Percentiles rank a stretch among this genome's conserved stretches.
These are phyloP conservation scores for Cnidoscolus chayamansa DNA, from an alignment of 441 rosid species.

Conservation along the genomic window DNA sequence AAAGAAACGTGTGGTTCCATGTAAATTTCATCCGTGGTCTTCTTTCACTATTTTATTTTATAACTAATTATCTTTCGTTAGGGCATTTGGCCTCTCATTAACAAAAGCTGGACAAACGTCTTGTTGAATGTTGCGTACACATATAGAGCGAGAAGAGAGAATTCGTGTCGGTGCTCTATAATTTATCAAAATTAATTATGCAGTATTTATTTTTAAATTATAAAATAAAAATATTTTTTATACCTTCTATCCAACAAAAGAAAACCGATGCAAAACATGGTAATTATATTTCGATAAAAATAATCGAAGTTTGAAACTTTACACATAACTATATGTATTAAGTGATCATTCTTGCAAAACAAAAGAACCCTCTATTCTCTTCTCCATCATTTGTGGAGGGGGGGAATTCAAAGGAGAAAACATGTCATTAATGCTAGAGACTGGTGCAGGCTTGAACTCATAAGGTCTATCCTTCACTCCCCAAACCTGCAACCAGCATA, in stretches of 20 bases:
- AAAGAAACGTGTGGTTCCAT: too few species aligned
- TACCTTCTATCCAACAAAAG: background rate
- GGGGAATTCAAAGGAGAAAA: slow-evolving; percentile 60
- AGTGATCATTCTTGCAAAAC: slow-evolving; percentile 56
- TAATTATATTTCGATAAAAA: background rate
- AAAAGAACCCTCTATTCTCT: slow-evolving; percentile 76
- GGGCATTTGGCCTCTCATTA: too few species aligned
- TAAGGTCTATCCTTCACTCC: slow-evolving; percentile 74
- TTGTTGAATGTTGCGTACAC: too few species aligned
- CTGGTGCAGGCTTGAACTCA: slow-evolving; percentile 87
- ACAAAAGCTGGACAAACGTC: too few species aligned
- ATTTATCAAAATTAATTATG: too few species aligned
- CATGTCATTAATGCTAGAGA: slow-evolving; percentile 48
- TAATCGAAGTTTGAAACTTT: slow-evolving; percentile 11
- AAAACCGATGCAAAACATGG: background rate
- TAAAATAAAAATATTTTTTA: too few species aligned
- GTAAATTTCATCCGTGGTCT: too few species aligned
- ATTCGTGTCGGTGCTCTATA: too few species aligned
- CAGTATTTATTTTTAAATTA: too few species aligned
- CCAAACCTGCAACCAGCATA: slow-evolving; percentile 60
- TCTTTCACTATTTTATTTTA: too few species aligned
- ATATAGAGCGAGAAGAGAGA: too few species aligned
- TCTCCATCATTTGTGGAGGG: slow-evolving; percentile 48
- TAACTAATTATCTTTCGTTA: too few species aligned
- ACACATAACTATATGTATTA: slow-evolving; percentile 14